Evolutionary conservation across 331 rosid genomes (phyloP).

Genomic region (Quercus tomentella): DNA sequence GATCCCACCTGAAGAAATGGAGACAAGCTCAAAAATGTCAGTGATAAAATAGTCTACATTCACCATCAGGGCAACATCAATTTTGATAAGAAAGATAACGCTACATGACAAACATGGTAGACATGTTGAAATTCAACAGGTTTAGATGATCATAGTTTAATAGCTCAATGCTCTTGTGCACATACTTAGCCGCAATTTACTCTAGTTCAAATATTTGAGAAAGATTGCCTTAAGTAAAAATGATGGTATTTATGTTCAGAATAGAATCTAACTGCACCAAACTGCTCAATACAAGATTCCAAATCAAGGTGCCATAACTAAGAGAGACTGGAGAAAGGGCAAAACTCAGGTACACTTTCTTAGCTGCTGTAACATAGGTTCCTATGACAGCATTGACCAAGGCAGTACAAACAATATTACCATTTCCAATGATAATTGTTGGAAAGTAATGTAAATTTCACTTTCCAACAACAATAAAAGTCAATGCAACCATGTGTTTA

Average conservation of each 20-base stretch:
- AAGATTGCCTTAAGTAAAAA: not conserved
- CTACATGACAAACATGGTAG: not conserved
- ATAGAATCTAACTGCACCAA: not conserved
- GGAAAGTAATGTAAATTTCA: too few species aligned
- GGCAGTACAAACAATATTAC: too few species aligned
- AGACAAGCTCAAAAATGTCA: not conserved
- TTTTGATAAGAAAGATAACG: not conserved
- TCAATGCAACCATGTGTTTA: too few species aligned
- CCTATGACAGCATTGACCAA: too few species aligned
- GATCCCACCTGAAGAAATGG: slow-evolving; percentile 67
- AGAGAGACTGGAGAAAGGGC: not conserved
- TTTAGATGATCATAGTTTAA: not conserved
- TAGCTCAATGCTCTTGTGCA: not conserved
- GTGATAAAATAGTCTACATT: slow-evolving; percentile 4
- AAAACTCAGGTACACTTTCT: too few species aligned
- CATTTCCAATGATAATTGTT: too few species aligned
- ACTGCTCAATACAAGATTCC: not conserved
- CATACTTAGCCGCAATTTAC: not conserved
- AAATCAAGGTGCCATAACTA: not conserved
- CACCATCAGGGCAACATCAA: not conserved
- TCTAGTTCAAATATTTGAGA: not conserved
- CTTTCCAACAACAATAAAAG: too few species aligned
- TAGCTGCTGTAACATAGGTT: too few species aligned
- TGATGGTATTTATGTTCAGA: not conserved
- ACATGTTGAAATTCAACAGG: not conserved